A percentile compares a stretch with the other conserved stretches of the same genome.
Conservation (phyloP, 305 asterid species). For the Striga hermonthica region DNA sequence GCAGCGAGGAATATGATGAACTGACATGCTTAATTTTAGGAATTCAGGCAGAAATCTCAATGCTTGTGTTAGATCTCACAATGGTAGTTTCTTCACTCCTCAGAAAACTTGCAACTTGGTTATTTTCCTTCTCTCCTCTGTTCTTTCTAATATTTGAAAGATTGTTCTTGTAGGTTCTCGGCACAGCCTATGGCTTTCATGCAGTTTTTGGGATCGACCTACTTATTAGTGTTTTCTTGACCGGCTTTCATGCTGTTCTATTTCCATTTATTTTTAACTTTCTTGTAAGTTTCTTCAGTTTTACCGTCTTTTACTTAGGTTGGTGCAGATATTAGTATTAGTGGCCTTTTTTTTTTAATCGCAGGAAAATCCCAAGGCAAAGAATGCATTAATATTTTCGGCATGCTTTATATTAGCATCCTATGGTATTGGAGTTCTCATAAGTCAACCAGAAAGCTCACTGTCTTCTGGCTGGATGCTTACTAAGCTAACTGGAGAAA, state of each 20-base stretch:
- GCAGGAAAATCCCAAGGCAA: conserved; percentile 68
- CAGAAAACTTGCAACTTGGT: conserved; percentile 18
- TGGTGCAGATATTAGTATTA: conserved; percentile 26
- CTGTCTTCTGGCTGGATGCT: conserved; percentile 55
- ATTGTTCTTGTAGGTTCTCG: conserved; percentile 67
- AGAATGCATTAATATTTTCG: conserved; percentile 53
- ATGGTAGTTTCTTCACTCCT: conserved; percentile 56
- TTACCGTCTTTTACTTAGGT: conserved; percentile 8
- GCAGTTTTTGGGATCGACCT: conserved; percentile 75
- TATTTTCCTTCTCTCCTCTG: conserved; percentile 17
- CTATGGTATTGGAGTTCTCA: conserved; percentile 64
- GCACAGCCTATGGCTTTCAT: conserved; percentile 91
- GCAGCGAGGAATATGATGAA: conserved; percentile 86
- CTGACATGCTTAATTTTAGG: conserved; percentile 70
- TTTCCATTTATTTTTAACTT: conserved; percentile 64
- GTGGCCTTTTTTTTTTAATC: conserved; percentile 20
- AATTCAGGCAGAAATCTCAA: conserved; percentile 81
- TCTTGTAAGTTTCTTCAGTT: conserved; percentile 48
- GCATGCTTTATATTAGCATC: conserved; percentile 52
- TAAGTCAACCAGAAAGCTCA: conserved; percentile 62
- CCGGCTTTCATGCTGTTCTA: conserved; percentile 66
- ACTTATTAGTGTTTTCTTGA: conserved; percentile 66
- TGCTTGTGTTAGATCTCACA: conserved; percentile 77
- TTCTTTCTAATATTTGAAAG: conserved; percentile 27
- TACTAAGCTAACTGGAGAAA: conserved; percentile 73